These are phyloP conservation scores for Pythium biforme DNA, from an alignment of 352 stramenopile species.

Conservation along the genomic window DNA sequence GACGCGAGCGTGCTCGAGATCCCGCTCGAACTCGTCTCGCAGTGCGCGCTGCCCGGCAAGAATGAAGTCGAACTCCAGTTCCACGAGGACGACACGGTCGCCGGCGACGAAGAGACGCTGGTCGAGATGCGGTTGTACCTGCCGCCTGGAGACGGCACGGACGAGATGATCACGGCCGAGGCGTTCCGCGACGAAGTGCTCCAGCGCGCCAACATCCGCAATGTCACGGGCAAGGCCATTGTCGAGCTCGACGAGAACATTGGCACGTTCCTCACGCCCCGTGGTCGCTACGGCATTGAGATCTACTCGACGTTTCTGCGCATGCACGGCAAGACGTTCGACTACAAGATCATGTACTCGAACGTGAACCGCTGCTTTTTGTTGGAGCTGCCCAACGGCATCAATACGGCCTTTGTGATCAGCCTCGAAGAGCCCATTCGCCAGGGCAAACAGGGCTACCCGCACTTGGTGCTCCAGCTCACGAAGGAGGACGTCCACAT, in stretches of 20 bases:
- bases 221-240: constrained; percentile 96
- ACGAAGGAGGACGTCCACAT: constrained; percentile 85
- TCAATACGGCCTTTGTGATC: constrained; percentile 98
- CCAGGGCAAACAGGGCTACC: constrained; percentile 98
- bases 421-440: constrained; percentile 98
- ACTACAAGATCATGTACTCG: constrained; percentile 99
- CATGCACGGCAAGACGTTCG: constrained; percentile 98
- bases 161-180: constrained; percentile 63
- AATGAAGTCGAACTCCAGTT: constrained; percentile 99
- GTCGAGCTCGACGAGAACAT: constrained; percentile 96
- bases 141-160: constrained; percentile 61
- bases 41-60: constrained; percentile 93
- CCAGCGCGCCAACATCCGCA: constrained; percentile 82
- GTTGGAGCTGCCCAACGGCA: constrained; percentile 95
- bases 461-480: constrained; percentile 97
- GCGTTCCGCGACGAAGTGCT: constrained; percentile 85
- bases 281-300: constrained; percentile 97
- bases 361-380: constrained; percentile 99
- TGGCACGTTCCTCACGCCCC: constrained; percentile 97
- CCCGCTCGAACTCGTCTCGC: constrained; percentile 71
- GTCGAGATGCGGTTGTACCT: constrained; percentile 98
- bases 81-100: constrained; percentile 96
- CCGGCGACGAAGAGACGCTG: constrained; percentile 91
- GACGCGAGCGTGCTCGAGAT: constrained; percentile 77
- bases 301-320: constrained; percentile 97